Evolutionary conservation across 1,284 basidiomycete genomes (phyloP), one percentile per base, ranked within the genome.

Genomic region (Rhodotorula sp.): DNA sequence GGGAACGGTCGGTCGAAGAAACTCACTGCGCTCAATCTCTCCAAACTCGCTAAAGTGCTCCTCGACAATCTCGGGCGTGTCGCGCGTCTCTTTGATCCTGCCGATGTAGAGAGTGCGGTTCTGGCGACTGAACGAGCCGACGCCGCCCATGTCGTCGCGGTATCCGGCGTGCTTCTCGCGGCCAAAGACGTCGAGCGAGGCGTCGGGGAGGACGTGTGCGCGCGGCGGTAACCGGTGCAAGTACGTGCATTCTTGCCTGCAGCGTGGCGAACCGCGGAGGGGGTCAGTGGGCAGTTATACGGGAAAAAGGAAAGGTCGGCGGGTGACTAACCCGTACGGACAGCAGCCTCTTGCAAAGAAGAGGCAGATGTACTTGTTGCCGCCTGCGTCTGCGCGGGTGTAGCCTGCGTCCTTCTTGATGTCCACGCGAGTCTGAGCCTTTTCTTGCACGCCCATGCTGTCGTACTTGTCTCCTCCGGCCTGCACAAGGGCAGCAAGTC

Each of bases 91-190:
- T 79, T 90, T 91, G 75, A 99, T 93, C 73, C 93, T 86, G 3
- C 94, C 95, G 58, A 99, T 88, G 80, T 99, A 99, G 26, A 99
- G 81, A 56, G 96, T 99, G 70, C 95, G 84, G 80, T 99, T 99
- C 80, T 93, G 88, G 54, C 94, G 84, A 78, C 90, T 91, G 82
- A 99, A 97, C 66, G 91, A 93, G 29, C 95, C 95, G 33, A 98
- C 95, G 80, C 95, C 95, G 76, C 95, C 96, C 95, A 99, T 99
- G 82, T 99, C 96, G 80, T 99, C 95, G 74, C 95, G 85, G 82
- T 98, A 99, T 80, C 95, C 93, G 1, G 94, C 85, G 81, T 97
- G 96, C 83, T 98, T 98, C 83, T 97, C 94, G 66, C 95, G 85
- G 0, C 93, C 94, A 79, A 99, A 99, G 80, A 93, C 94, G 81